Evolutionary conservation across 169 alveolate species (phyloP).

Genomic region (Neospora caninum): DNA sequence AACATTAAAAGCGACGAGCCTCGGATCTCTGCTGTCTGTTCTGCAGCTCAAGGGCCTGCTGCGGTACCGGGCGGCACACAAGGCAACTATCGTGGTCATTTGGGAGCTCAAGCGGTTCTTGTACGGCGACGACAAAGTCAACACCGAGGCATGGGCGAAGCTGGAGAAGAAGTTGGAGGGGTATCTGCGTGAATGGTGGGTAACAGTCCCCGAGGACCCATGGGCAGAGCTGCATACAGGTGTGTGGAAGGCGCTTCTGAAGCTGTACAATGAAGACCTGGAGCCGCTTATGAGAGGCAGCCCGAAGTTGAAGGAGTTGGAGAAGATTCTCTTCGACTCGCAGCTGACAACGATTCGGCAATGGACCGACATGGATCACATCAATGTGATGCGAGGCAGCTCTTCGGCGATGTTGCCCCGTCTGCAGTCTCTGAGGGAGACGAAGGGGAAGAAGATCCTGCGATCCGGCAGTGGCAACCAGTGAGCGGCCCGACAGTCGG

Average conservation of each 20-base stretch:
- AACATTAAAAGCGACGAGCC: not conserved
- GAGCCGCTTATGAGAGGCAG: constrained; percentile 57
- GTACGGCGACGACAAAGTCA: not conserved
- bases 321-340: constrained; percentile 41
- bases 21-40: not conserved
- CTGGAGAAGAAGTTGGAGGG: not conserved
- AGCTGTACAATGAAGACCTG: constrained; percentile 4
- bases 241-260: constrained; percentile 43
- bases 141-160: not conserved
- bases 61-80: not conserved
- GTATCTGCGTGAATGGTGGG: constrained; percentile 36
- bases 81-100: not conserved
- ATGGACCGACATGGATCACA: not conserved
- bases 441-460: not conserved
- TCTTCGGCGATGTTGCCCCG: not conserved
- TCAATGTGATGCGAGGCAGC: not conserved
- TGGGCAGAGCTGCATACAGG: constrained; percentile 31
- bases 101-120: not conserved
- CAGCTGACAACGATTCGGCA: not conserved
- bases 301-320: not conserved
- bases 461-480: no score
- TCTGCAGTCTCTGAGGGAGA: not conserved
- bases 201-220: constrained; percentile 44
- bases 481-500: no score
- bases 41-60: not conserved